A percentile compares a stretch with the other conserved stretches of the same genome.
phyloP scores from a whole-genome alignment of 2,329 filamentous ascomycete genomes.

The Anthostomella pinea region DNA sequence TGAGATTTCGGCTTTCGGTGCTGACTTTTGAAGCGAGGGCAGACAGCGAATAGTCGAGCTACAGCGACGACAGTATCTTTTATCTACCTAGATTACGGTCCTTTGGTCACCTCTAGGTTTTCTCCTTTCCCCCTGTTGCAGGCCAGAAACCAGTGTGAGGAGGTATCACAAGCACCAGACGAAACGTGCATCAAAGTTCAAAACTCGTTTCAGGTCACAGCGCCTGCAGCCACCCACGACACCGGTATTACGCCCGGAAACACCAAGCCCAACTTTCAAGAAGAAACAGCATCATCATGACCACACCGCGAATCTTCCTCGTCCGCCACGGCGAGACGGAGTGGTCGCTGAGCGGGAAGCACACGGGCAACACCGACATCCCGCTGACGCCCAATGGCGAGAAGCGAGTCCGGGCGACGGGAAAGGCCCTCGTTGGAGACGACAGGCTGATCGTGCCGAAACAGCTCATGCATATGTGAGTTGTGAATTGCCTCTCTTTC shows the following conservation, averaged over 20 bases:
- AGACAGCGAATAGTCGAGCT: too few relatives aligned
- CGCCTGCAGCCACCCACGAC: constrained; percentile 2
- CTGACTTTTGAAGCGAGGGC: too few relatives aligned
- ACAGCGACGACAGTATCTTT: too few relatives aligned
- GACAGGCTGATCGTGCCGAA: constrained; percentile 81
- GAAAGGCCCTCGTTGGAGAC: constrained; percentile 76
- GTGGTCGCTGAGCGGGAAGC: constrained; percentile 83
- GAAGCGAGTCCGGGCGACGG: constrained; percentile 72
- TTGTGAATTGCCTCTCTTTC: constrained; percentile 12
- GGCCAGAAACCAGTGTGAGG: too few relatives aligned
- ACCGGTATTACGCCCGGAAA: too few relatives aligned
- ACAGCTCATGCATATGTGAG: constrained; percentile 79
- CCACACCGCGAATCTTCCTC: constrained; percentile 73
- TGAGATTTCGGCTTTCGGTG: too few relatives aligned
- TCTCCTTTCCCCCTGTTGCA: too few relatives aligned
- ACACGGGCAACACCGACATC: constrained; percentile 85
- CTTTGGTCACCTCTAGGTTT: too few relatives aligned
- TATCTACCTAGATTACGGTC: too few relatives aligned
- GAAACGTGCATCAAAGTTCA: constrained; percentile 1
- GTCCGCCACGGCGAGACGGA: constrained; percentile 92
- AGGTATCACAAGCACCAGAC: too few relatives aligned
- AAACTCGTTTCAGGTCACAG: constrained; percentile 7
- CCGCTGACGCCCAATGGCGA: constrained; percentile 80
- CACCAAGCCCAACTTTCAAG: too few relatives aligned
- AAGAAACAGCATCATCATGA: constrained; percentile 24